Percentiles rank a stretch among this genome's conserved stretches.
Evolutionary conservation across 768 basidiomycete species (phyloP).

Genomic region (Imleria badia): DNA sequence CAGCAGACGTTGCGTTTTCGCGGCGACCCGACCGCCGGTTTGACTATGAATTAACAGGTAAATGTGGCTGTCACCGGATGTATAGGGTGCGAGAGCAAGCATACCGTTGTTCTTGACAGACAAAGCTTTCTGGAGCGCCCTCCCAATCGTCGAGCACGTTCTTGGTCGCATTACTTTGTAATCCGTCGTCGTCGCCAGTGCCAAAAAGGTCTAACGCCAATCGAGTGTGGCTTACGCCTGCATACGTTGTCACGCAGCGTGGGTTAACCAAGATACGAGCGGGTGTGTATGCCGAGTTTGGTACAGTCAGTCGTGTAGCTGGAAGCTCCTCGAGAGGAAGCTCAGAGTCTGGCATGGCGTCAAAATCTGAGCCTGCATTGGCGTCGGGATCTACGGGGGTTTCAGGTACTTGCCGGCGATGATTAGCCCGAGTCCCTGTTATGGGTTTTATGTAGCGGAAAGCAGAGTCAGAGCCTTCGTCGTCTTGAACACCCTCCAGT

Average conservation of each 20-base stretch:
- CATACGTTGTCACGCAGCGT: slow-evolving; percentile 96
- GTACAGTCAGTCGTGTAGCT: slow-evolving; percentile 56
- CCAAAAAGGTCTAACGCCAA: slow-evolving; percentile 95
- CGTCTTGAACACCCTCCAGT: slow-evolving; percentile 66
- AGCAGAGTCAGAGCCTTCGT: slow-evolving; percentile 29
- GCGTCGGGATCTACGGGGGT: slow-evolving; percentile 60
- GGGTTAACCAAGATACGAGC: slow-evolving; percentile 95
- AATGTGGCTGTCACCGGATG: not conserved
- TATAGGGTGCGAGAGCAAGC: slow-evolving; percentile 17
- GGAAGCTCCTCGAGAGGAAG: slow-evolving; percentile 30
- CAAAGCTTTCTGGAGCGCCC: slow-evolving; percentile 94
- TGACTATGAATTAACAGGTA: slow-evolving; percentile 44
- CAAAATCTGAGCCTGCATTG: slow-evolving; percentile 85
- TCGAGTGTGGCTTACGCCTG: slow-evolving; percentile 94
- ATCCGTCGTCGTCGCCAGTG: slow-evolving; percentile 59
- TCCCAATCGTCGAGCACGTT: slow-evolving; percentile 95
- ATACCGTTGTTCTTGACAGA: slow-evolving; percentile 93
- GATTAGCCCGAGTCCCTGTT: slow-evolving; percentile 31
- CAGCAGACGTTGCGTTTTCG: slow-evolving; percentile 83
- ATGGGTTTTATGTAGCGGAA: slow-evolving; percentile 9
- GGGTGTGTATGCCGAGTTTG: slow-evolving; percentile 84
- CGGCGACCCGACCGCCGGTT: slow-evolving; percentile 86
- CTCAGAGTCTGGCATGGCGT: slow-evolving; percentile 76
- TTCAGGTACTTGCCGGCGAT: slow-evolving; percentile 30
- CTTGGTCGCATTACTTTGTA: slow-evolving; percentile 48